These are phyloP conservation scores for Umbelopsis sp. DNA, from an alignment of 192 early-diverging fungal species.

Conservation along the genomic window DNA sequence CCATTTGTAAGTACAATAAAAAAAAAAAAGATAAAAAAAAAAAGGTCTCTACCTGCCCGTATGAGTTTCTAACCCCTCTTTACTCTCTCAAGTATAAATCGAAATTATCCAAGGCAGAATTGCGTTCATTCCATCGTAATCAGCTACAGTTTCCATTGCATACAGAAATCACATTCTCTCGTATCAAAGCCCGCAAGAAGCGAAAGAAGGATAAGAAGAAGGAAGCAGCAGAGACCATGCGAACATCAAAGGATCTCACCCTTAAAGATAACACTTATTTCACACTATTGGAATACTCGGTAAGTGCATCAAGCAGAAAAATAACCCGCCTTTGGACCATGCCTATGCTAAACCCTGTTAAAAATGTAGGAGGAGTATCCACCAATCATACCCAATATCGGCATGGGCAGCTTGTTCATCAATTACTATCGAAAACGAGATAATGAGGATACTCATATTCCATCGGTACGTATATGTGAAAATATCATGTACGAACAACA, in stretches of 20 bases:
- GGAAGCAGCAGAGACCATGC: constrained; percentile 68
- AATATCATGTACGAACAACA: too few species aligned
- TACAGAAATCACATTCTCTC: constrained; percentile 67
- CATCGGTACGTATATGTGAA: constrained; percentile 64
- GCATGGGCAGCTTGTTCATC: constrained; percentile 93
- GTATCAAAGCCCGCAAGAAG: constrained; percentile 73
- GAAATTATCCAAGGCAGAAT: constrained; percentile 75
- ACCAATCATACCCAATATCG: constrained; percentile 85
- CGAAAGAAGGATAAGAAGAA: constrained; percentile 74
- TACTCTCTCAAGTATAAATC: constrained; percentile 72
- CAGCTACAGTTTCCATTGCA: constrained; percentile 65
- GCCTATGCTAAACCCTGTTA: too few species aligned
- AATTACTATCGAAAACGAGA: constrained; percentile 95
- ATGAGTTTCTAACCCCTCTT: not conserved
- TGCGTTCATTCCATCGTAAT: constrained; percentile 90
- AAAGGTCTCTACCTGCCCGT: too few species aligned
- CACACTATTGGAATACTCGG: constrained; percentile 88
- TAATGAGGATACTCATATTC: constrained; percentile 76
- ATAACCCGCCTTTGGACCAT: too few species aligned
- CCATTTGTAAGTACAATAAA: constrained; percentile 57
- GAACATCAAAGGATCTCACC: constrained; percentile 84
- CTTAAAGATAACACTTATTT: constrained; percentile 84
- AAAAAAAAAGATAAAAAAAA: too few species aligned
- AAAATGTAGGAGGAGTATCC: constrained; percentile 86
- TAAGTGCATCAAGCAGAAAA: too few species aligned